Conservation (phyloP, 805 yeast species). For the Wickerhamomyces pijperi region DNA sequence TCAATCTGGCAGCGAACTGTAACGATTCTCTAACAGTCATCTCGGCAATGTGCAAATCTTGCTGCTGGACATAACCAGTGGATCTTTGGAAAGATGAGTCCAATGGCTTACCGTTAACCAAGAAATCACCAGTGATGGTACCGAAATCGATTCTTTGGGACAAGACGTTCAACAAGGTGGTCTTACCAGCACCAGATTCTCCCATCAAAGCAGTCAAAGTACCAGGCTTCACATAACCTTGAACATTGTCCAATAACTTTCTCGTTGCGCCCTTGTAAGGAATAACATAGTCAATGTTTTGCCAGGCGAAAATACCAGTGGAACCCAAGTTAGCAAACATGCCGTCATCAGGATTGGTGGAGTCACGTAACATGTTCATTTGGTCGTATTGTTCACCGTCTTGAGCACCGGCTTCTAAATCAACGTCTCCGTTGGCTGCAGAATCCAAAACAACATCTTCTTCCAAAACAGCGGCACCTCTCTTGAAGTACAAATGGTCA, state of each 20-base stretch:
- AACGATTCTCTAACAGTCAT: constrained; percentile 74
- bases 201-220: constrained; percentile 64
- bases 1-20: constrained; percentile 55
- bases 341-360: constrained; percentile 5
- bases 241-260: constrained; percentile 26
- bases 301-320: constrained; percentile 22
- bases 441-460: background rate
- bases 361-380: background rate
- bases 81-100: constrained; percentile 24
- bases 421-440: constrained; percentile 15
- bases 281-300: constrained; percentile 22
- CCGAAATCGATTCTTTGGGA: constrained; percentile 34
- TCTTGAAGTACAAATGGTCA: constrained; percentile 37
- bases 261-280: constrained; percentile 21
- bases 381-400: constrained; percentile 4
- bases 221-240: constrained; percentile 64
- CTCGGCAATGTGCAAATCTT: constrained; percentile 60
- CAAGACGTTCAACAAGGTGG: constrained; percentile 50
- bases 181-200: constrained; percentile 74
- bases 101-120: constrained; percentile 29
- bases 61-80: constrained; percentile 72
- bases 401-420: constrained; percentile 22
- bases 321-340: constrained; percentile 19
- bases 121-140: constrained; percentile 29
- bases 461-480: constrained; percentile 21